A percentile compares a stretch with the other conserved stretches of the same genome.
Conservation (phyloP, 371 early-diverging fungal genomes). For the Dichotomocladium elegans region DNA sequence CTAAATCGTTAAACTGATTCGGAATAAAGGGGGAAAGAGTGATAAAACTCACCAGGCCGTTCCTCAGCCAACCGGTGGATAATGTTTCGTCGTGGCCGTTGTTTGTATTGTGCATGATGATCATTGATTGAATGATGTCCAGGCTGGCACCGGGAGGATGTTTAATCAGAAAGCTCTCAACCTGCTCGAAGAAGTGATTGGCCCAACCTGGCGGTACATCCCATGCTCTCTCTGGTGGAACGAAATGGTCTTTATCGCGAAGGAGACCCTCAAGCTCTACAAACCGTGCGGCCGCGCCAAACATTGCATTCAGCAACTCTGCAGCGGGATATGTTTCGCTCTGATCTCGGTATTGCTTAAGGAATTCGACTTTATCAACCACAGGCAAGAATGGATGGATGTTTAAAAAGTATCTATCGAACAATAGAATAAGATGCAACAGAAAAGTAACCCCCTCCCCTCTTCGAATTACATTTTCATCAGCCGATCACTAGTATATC, state of each 20-base stretch:
- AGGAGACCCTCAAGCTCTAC: conserved; percentile 29
- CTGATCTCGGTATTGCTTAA: conserved; percentile 40
- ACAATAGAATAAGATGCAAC: no score
- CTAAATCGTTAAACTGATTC: no score
- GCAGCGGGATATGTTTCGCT: conserved; percentile 37
- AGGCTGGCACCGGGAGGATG: conserved; percentile 22
- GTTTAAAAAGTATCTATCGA: conserved; percentile 43
- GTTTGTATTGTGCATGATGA: conserved; percentile 37
- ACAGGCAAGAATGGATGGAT: conserved; percentile 45
- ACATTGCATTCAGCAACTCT: conserved; percentile 45
- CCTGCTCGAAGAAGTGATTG: conserved; percentile 39
- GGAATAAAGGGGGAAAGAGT: no score
- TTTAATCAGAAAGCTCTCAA: conserved; percentile 16
- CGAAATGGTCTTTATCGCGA: conserved; percentile 6
- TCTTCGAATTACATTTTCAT: conserved; percentile 29
- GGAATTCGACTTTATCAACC: conserved; percentile 35
- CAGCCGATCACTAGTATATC: conserved; percentile 35
- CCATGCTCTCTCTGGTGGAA: conserved; percentile 29
- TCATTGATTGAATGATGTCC: conserved; percentile 39
- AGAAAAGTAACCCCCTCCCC: background rate
- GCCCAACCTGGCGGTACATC: conserved; percentile 40
- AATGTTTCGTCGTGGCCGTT: conserved; percentile 32
- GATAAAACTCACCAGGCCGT: conserved; percentile 17
- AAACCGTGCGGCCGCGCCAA: conserved; percentile 48
- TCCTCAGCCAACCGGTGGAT: conserved; percentile 38